A percentile compares a stretch with the other conserved stretches of the same genome.
phyloP scores from a whole-genome alignment of 441 rosid species.

The Biscutella laevigata region DNA sequence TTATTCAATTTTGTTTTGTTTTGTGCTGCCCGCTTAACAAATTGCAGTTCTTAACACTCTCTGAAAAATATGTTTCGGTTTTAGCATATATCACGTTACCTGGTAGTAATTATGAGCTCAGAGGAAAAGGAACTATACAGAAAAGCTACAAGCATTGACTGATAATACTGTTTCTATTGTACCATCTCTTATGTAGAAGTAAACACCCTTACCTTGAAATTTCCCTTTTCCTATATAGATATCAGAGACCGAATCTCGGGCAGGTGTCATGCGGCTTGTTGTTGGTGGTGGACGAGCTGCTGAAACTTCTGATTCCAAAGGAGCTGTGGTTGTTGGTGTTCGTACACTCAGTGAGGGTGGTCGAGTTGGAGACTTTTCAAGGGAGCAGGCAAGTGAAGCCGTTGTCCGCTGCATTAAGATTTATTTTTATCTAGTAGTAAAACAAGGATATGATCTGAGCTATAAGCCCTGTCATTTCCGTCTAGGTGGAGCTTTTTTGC shows the following conservation, averaged over 20 bases:
- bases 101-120: not conserved
- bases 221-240: slow-evolving; percentile 37
- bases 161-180: not conserved
- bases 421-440: not conserved
- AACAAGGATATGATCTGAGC: not conserved
- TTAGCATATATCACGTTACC: not conserved
- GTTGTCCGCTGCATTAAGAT: not conserved
- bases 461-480: not conserved
- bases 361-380: slow-evolving; percentile 92
- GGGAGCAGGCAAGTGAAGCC: slow-evolving; percentile 75
- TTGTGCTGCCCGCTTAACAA: slow-evolving; percentile 6
- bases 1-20: not conserved
- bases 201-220: slow-evolving; percentile 2
- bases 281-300: slow-evolving; percentile 99
- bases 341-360: slow-evolving; percentile 99
- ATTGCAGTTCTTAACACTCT: not conserved
- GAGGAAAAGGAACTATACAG: not conserved
- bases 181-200: not conserved
- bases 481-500: slow-evolving; percentile 95
- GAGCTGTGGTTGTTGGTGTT: slow-evolving; percentile 96
- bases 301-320: slow-evolving; percentile 74
- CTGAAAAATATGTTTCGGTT: not conserved
- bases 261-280: slow-evolving; percentile 97
- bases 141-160: slow-evolving; percentile 9
- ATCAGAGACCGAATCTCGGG: slow-evolving; percentile 70